These are phyloP conservation scores for Diutina scorzettiae DNA, from an alignment of 1,139 yeast genomes.

Conservation along the genomic window DNA sequence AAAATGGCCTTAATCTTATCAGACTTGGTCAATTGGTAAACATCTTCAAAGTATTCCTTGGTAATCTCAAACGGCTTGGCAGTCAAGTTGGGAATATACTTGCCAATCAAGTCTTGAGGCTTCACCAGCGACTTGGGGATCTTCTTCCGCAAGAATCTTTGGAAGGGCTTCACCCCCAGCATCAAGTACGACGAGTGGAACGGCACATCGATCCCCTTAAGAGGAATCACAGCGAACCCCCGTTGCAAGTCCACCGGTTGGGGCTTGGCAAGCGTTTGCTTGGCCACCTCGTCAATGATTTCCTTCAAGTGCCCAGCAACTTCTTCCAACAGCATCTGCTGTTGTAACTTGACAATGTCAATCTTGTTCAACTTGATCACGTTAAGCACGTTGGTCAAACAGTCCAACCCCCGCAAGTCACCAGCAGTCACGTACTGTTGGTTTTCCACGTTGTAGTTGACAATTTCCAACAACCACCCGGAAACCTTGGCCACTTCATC, in stretches of 20 bases:
- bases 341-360: slow-evolving; percentile 81
- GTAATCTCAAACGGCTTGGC: slow-evolving; percentile 95
- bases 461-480: slow-evolving; percentile 93
- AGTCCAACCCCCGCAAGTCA: slow-evolving; percentile 89
- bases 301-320: slow-evolving; percentile 81
- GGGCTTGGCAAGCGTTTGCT: slow-evolving; percentile 72
- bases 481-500: slow-evolving; percentile 77
- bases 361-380: slow-evolving; percentile 88
- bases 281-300: slow-evolving; percentile 76
- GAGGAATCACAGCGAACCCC: slow-evolving; percentile 96
- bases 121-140: slow-evolving; percentile 90
- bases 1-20: slow-evolving; percentile 82
- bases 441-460: slow-evolving; percentile 95
- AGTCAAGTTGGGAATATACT: slow-evolving; percentile 96
- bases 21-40: slow-evolving; percentile 80
- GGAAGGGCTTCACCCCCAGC: slow-evolving; percentile 98
- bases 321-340: slow-evolving; percentile 69
- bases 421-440: slow-evolving; percentile 98
- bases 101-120: slow-evolving; percentile 85
- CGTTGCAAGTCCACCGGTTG: slow-evolving; percentile 96
- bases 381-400: slow-evolving; percentile 86
- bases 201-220: slow-evolving; percentile 97
- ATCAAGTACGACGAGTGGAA: slow-evolving; percentile 97
- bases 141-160: slow-evolving; percentile 92
- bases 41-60: slow-evolving; percentile 94